Percentiles rank a stretch among this genome's conserved stretches.
phyloP scores from a whole-genome alignment of 352 stramenopile species.

The Pythium phragmiticola region DNA sequence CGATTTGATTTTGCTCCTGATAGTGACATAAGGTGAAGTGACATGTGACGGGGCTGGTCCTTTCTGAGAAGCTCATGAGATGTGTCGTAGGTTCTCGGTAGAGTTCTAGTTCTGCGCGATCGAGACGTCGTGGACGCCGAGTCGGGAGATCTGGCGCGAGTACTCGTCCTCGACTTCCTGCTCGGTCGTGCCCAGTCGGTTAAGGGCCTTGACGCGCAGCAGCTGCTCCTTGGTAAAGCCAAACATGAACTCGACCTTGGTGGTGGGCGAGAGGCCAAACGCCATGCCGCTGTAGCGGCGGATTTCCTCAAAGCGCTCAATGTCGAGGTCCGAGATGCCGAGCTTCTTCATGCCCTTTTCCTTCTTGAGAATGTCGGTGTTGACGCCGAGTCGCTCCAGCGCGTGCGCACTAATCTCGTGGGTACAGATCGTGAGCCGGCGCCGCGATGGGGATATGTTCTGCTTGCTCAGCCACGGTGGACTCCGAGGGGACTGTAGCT shows the following conservation, averaged over 20 bases:
- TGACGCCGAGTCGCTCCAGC: conserved; percentile 36
- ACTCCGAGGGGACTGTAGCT: conserved; percentile 1
- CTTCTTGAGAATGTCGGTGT: conserved; percentile 38
- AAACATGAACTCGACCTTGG: conserved; percentile 38
- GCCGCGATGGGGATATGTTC: conserved; percentile 14
- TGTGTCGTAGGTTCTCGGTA: not conserved
- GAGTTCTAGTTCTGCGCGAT: conserved; percentile 10
- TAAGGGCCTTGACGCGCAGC: conserved; percentile 38
- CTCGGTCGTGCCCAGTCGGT: conserved; percentile 37
- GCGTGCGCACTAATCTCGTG: conserved; percentile 34
- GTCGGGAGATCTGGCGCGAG: conserved; percentile 31
- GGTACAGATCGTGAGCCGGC: conserved; percentile 24
- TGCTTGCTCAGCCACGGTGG: conserved; percentile 7
- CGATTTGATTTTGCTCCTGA: not conserved
- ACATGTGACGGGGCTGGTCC: not conserved
- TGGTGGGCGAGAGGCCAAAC: conserved; percentile 9
- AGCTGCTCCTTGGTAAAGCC: conserved; percentile 41
- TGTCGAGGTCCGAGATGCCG: conserved; percentile 42
- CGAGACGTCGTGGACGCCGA: conserved; percentile 27
- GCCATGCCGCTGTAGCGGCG: conserved; percentile 31
- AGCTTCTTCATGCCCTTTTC: conserved; percentile 54
- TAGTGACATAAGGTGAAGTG: not conserved
- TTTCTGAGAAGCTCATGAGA: no score
- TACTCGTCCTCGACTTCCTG: conserved; percentile 42
- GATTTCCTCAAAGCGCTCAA: conserved; percentile 32